Conservation (phyloP, 2,329 filamentous ascomycete genomes). For the Beauveria asiatica region DNA sequence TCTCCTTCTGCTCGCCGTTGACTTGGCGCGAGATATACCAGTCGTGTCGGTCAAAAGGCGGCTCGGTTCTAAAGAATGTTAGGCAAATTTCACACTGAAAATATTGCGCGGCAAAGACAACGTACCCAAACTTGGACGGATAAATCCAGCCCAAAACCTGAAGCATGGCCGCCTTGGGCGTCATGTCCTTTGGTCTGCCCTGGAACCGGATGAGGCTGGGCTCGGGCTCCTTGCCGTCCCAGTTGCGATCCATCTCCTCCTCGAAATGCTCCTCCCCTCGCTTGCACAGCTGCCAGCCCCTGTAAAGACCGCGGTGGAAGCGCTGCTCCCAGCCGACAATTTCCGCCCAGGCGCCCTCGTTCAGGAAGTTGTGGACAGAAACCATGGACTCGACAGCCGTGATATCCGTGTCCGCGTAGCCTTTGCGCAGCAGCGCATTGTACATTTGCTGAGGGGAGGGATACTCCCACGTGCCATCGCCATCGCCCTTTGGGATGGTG, state of each 20-base stretch:
- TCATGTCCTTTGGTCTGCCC: conserved; percentile 79
- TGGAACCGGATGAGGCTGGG: conserved; percentile 81
- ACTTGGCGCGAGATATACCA: conserved; percentile 80
- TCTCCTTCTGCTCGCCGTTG: conserved; percentile 61
- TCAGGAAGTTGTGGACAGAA: conserved; percentile 93
- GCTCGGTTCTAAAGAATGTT: conserved; percentile 52
- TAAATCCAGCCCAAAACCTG: conserved; percentile 72
- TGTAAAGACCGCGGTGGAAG: conserved; percentile 64
- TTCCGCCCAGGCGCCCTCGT: conserved; percentile 94
- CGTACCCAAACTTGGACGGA: conserved; percentile 69
- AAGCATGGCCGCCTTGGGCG: conserved; percentile 81
- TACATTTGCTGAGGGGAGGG: conserved; percentile 99
- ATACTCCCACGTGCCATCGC: conserved; percentile 86
- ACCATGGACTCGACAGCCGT: conserved; percentile 97
- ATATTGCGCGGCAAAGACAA: conserved; percentile 9
- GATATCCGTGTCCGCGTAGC: conserved; percentile 86
- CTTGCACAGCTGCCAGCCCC: conserved; percentile 66
- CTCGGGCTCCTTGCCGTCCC: conserved; percentile 44
- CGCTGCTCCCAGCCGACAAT: conserved; percentile 89
- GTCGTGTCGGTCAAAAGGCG: conserved; percentile 93
- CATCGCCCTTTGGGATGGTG: conserved; percentile 81
- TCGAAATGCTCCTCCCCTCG: conserved; percentile 59
- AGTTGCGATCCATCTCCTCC: conserved; percentile 38
- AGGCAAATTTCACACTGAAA: conserved; percentile 9
- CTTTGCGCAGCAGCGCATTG: conserved; percentile 92